Percentiles rank a stretch among this genome's conserved stretches.
Conservation (phyloP, 1,139 yeast genomes). For the Pichia sp. region DNA sequence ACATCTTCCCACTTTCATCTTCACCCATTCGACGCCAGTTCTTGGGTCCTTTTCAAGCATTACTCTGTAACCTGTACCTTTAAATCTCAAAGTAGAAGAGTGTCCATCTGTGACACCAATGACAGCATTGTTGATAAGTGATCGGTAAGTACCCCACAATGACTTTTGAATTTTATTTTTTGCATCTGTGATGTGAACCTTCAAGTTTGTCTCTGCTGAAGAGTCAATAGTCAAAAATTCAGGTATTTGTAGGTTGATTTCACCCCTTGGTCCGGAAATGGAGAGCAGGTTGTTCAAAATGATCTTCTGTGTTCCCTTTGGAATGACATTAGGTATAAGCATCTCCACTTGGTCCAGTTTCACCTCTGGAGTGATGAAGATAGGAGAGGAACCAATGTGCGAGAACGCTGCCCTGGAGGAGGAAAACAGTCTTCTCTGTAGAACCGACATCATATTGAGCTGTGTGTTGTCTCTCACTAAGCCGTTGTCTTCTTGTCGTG, state of each 20-base stretch:
- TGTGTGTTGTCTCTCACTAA: no score
- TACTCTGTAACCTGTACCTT: conserved; percentile 97
- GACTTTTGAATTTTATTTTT: conserved; percentile 63
- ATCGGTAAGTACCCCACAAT: conserved; percentile 94
- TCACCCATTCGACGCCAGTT: conserved; percentile 53
- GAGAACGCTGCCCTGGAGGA: conserved; percentile 30
- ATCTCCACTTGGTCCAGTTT: conserved; percentile 30
- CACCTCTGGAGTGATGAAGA: conserved; percentile 49
- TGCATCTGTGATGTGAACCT: conserved; percentile 51
- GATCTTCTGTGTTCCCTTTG: conserved; percentile 60
- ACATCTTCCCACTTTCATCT: conserved; percentile 81
- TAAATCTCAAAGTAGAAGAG: conserved; percentile 76
- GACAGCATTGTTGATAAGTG: conserved; percentile 68
- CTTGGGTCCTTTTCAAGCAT: conserved; percentile 41
- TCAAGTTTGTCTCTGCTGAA: conserved; percentile 28
- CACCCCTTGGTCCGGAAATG: conserved; percentile 81
- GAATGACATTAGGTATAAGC: conserved; percentile 44
- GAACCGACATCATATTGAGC: no score
- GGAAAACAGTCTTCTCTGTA: conserved; percentile 30
- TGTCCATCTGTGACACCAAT: conserved; percentile 93
- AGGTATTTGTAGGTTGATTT: conserved; percentile 58
- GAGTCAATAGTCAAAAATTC: conserved; percentile 44
- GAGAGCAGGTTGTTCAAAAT: conserved; percentile 53
- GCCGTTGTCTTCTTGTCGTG: no score
- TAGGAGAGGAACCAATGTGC: conserved; percentile 57